These are phyloP conservation scores for Henckelia pumila DNA, from an alignment of 257 asterid species.

Conservation along the genomic window DNA sequence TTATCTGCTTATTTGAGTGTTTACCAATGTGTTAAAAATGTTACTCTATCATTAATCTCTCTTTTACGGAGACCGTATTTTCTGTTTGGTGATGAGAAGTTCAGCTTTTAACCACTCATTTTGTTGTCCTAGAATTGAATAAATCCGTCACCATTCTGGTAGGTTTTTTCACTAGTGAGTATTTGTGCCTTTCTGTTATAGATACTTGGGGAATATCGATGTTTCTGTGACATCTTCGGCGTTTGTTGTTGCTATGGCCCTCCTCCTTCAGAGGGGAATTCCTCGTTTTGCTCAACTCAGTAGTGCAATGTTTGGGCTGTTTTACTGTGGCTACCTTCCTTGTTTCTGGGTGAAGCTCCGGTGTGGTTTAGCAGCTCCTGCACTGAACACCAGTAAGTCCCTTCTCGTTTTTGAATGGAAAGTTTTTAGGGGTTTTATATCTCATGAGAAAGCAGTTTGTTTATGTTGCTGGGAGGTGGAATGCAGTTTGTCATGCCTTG, in stretches of 20 bases:
- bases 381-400: constrained; percentile 74
- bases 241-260: constrained; percentile 68
- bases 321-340: constrained; percentile 97
- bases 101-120: constrained; percentile 9
- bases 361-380: constrained; percentile 81
- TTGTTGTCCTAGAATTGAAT: constrained; percentile 12
- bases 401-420: constrained; percentile 16
- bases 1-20: neutral
- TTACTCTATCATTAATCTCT: neutral
- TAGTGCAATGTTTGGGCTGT: constrained; percentile 92
- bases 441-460: constrained; percentile 12
- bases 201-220: constrained; percentile 89
- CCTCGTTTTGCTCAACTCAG: constrained; percentile 96
- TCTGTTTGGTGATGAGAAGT: neutral
- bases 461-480: constrained; percentile 9
- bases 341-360: constrained; percentile 97
- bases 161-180: constrained; percentile 23
- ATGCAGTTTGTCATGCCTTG: neutral
- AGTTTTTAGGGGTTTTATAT: constrained; percentile 17
- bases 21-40: neutral
- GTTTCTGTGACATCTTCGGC: constrained; percentile 94
- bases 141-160: constrained; percentile 5
- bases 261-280: constrained; percentile 77
- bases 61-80: neutral
- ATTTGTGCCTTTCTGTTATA: constrained; percentile 29